A percentile compares a stretch with the other conserved stretches of the same genome.
These are phyloP conservation scores for Saccharomyces paradoxus DNA, from an alignment of 805 yeast species.

Conservation along the genomic window DNA sequence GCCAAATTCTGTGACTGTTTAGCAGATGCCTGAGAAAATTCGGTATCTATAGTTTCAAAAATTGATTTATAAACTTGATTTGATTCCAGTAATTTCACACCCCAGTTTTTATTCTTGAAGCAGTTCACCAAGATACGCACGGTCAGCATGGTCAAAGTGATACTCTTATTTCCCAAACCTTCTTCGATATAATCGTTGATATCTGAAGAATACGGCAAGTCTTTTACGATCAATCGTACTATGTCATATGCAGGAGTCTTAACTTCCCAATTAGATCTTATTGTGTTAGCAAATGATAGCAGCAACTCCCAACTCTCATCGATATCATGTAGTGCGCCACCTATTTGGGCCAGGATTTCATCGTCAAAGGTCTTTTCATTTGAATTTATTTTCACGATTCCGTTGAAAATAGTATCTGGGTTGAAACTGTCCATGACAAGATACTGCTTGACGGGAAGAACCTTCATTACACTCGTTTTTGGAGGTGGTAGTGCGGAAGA, in stretches of 20 bases:
- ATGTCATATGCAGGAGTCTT: constrained; percentile 55
- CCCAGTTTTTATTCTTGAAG: constrained; percentile 41
- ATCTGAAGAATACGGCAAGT: constrained; percentile 33
- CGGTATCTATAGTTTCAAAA: constrained; percentile 30
- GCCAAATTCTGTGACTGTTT: constrained; percentile 28
- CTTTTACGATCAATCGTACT: constrained; percentile 41
- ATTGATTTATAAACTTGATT: constrained; percentile 33
- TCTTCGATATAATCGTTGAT: constrained; percentile 35
- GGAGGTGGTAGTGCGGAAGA: constrained; percentile 5
- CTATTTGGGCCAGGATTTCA: constrained; percentile 27
- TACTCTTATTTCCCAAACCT: constrained; percentile 31
- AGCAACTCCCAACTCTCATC: constrained; percentile 30
- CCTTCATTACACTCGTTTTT: constrained; percentile 6
- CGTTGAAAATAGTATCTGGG: constrained; percentile 45
- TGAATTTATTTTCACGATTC: constrained; percentile 62
- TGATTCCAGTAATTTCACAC: constrained; percentile 34
- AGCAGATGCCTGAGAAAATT: constrained; percentile 16
- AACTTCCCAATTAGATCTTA: constrained; percentile 41
- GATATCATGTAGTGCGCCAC: constrained; percentile 25
- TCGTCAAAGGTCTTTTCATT: constrained; percentile 40
- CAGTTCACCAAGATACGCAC: constrained; percentile 50
- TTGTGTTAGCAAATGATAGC: constrained; percentile 31
- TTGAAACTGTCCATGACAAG: constrained; percentile 34
- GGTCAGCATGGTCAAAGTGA: constrained; percentile 41
- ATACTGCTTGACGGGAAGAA: constrained; percentile 41